A percentile compares a stretch with the other conserved stretches of the same genome.
phyloP scores from a whole-genome alignment of 208 protist genomes.

The Trypanosoma melophagium region DNA sequence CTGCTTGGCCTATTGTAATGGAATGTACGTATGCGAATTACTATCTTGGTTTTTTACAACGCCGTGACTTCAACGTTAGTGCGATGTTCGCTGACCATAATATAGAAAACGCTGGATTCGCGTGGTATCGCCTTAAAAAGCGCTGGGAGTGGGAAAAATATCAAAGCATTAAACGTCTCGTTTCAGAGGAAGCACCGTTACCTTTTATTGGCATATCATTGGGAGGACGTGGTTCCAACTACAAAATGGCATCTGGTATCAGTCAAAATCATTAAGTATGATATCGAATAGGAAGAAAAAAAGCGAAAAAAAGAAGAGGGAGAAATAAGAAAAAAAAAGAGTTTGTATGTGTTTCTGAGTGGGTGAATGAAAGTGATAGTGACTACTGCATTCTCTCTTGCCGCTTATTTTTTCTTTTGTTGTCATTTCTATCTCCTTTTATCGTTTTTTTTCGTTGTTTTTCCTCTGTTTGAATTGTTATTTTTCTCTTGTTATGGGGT shows the following conservation, averaged over 20 bases:
- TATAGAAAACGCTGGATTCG: constrained; percentile 81
- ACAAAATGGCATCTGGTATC: constrained; percentile 58
- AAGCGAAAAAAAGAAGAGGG: not conserved
- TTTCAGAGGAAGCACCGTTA: constrained; percentile 72
- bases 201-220: constrained; percentile 61
- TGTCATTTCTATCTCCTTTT: not conserved
- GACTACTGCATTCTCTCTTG: no score
- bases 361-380: no score
- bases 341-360: no score
- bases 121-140: constrained; percentile 85
- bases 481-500: not conserved
- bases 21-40: constrained; percentile 88
- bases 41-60: constrained; percentile 84
- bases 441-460: not conserved
- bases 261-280: not conserved
- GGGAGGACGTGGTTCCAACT: constrained; percentile 50
- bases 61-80: constrained; percentile 83
- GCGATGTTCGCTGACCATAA: constrained; percentile 88
- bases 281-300: not conserved
- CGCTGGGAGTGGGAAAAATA: constrained; percentile 75
- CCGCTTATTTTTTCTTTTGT: not conserved
- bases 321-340: not conserved
- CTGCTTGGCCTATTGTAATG: constrained; percentile 84
- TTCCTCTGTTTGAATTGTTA: not conserved
- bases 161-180: constrained; percentile 70